phyloP scores from a whole-genome alignment of 352 stramenopile genomes.

The Elongisporangium anandrum region DNA sequence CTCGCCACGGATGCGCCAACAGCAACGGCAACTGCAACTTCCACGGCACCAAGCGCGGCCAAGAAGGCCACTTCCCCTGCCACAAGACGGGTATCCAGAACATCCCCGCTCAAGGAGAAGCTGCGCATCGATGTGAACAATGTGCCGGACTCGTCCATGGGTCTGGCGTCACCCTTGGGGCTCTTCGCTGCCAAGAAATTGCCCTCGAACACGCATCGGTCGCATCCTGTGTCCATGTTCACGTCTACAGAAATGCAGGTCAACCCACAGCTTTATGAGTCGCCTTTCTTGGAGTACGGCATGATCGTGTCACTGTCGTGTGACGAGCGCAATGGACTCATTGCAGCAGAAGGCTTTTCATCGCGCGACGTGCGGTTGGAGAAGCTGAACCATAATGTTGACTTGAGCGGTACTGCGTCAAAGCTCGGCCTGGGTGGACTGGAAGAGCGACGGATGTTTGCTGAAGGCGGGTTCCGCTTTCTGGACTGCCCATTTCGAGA shows the following conservation, averaged over 20 bases:
- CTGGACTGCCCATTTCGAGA: slow-evolving; percentile 55
- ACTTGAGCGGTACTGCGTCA: slow-evolving; percentile 7
- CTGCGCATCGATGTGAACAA: slow-evolving; percentile 43
- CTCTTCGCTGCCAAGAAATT: slow-evolving; percentile 44
- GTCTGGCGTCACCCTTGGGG: slow-evolving; percentile 34
- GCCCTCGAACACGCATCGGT: slow-evolving; percentile 19
- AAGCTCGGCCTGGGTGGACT: slow-evolving; percentile 43
- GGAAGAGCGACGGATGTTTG: slow-evolving; percentile 37
- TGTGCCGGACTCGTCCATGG: slow-evolving; percentile 17
- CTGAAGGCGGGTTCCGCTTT: slow-evolving; percentile 26
- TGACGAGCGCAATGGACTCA: slow-evolving; percentile 45
- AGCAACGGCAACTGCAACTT: background rate
- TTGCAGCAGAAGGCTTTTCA: slow-evolving; percentile 54
- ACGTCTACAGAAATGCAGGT: slow-evolving; percentile 18
- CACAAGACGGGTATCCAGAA: slow-evolving; percentile 2
- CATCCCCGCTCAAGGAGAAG: slow-evolving; percentile 15
- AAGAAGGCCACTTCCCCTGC: background rate
- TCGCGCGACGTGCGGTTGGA: slow-evolving; percentile 55
- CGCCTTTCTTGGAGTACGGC: slow-evolving; percentile 66
- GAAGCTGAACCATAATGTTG: slow-evolving; percentile 29
- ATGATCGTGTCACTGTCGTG: slow-evolving; percentile 65
- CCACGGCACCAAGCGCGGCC: background rate
- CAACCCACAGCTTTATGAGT: slow-evolving; percentile 12
- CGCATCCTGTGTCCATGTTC: slow-evolving; percentile 33
- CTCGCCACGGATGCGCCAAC: background rate